Evolutionary conservation across 306 rosid species (phyloP).

Genomic region (Mimosa bimucronata): DNA sequence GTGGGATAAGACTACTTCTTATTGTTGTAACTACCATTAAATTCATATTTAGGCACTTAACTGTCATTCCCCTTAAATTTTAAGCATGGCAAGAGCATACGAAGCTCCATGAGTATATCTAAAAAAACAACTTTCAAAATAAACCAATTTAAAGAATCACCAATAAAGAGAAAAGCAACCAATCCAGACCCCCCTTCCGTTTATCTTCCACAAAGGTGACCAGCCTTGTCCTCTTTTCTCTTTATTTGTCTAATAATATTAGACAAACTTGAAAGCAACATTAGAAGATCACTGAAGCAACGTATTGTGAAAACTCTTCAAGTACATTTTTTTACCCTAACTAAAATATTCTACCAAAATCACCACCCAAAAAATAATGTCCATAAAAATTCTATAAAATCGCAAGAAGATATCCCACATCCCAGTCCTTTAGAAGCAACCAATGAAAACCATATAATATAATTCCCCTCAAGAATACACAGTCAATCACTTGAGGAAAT

Average conservation of each 20-base stretch:
- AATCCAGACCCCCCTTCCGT: neutral
- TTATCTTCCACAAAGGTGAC: neutral
- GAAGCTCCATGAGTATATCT: conserved; percentile 6
- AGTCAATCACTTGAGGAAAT: neutral
- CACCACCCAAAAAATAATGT: neutral
- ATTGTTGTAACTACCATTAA: neutral
- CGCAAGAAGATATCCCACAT: neutral
- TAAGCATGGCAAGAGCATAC: conserved; percentile 4
- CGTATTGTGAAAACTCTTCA: neutral
- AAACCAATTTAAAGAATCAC: neutral
- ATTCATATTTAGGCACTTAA: neutral
- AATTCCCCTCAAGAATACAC: neutral
- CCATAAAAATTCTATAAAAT: neutral
- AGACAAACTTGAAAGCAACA: neutral
- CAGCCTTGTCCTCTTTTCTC: neutral
- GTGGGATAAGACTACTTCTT: too few relatives aligned
- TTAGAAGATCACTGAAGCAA: neutral
- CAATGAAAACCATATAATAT: neutral
- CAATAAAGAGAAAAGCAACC: neutral
- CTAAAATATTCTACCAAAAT: neutral
- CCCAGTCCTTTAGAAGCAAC: neutral
- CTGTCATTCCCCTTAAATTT: neutral
- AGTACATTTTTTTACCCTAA: neutral
- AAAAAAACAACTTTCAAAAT: conserved; percentile 4
- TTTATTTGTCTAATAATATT: neutral